Percentiles rank a stretch among this genome's conserved stretches.
Conservation (phyloP, 306 rosid genomes). For the Quercus suber region DNA sequence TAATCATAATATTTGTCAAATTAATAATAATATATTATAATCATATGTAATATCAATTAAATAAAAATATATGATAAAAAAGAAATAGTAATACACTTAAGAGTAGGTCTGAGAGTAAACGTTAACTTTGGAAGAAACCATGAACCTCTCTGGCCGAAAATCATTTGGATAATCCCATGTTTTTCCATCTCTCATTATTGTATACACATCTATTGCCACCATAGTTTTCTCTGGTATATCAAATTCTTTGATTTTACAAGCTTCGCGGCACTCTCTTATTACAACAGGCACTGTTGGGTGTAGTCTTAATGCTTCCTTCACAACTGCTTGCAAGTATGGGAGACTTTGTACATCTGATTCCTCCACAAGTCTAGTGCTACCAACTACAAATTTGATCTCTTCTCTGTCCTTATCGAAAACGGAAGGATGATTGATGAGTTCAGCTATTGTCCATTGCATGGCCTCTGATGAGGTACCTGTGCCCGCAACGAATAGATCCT, state of each 20-base stretch:
- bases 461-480: slow-evolving; percentile 44
- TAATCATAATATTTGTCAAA: no score
- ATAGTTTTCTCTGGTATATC: slow-evolving; percentile 34
- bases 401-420: slow-evolving; percentile 35
- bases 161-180: slow-evolving; percentile 42
- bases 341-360: slow-evolving; percentile 37
- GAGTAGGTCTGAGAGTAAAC: no score
- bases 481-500: slow-evolving; percentile 53
- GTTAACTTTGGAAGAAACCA: slow-evolving; percentile 3
- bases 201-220: slow-evolving; percentile 44
- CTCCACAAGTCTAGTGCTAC: slow-evolving; percentile 34
- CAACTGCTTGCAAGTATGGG: slow-evolving; percentile 46
- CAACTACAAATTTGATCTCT: slow-evolving; percentile 32
- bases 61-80: no score
- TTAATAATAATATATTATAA: no score
- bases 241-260: slow-evolving; percentile 36
- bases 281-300: slow-evolving; percentile 40
- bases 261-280: slow-evolving; percentile 35
- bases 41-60: no score
- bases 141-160: slow-evolving; percentile 46
- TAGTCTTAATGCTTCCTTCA: slow-evolving; percentile 44
- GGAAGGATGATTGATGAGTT: slow-evolving; percentile 48
- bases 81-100: no score
- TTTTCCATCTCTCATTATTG: slow-evolving; percentile 50
- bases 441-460: slow-evolving; percentile 50